Evolutionary conservation across 2,329 filamentous ascomycete genomes (phyloP), one percentile per base, ranked within the genome.

Genomic region (Hymenoscyphus occultus): DNA sequence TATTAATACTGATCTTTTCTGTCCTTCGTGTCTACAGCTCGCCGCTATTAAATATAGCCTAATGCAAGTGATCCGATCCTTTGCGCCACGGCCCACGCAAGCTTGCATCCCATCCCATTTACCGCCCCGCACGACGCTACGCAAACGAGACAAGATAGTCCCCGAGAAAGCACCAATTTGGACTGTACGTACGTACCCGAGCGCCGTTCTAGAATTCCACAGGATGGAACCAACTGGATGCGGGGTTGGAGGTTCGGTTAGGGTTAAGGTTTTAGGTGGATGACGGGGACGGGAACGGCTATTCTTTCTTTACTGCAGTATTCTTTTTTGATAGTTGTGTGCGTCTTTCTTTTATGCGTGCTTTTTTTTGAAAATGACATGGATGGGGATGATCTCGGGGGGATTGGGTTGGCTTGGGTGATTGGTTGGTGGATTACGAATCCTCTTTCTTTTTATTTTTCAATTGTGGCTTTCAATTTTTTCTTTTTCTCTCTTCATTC

Each of bases 1-100:
- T 35, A 13, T 70, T 39, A 71, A 70, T 70, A 74, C 73, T 75
- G 71, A 75, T 59, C 6, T 40, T 74, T 60, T 65, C 70, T 67
- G 58, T 42, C 61, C 62, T 54, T 60, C 70, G 70, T 70, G 68
- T 54, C 48, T 64, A 71, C 67, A 74, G 72, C 71, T 72, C 64
- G 62, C 62, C 63, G 71, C 56, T 70, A 72, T 69, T 64, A 56
- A 51, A 61, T 64, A 61, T 64, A 54, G 57, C 7, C 48, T 35
- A 60, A 66, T 71, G 67, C 70, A 70, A 70, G 70, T 71, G 68
- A 73, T 62, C 71, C 70, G 67, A 69, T 28, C 62, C 6, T 35
- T 35, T 35, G 35, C 35, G 35, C 35, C 35, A 35, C 35, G 13
- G 22, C 69, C 62, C 64, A 65, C 67, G 66, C 71, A 72, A 70